Evolutionary conservation across 2,329 filamentous ascomycete species (phyloP).

Genomic region (Karstenula rhodostoma): DNA sequence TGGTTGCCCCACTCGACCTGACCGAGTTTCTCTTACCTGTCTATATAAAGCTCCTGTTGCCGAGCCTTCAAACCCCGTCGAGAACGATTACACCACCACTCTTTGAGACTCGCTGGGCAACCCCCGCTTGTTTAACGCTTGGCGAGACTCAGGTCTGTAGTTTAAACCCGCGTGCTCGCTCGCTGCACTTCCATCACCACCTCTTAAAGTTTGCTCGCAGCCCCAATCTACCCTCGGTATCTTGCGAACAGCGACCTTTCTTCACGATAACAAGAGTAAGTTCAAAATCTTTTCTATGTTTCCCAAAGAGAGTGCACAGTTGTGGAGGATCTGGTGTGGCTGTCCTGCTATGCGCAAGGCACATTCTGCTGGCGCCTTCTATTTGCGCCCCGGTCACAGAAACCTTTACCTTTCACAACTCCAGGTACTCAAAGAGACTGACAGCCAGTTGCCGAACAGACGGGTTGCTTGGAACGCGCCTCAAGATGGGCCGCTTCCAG

Average conservation of each 20-base stretch:
- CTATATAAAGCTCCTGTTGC: not conserved
- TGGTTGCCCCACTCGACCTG: not conserved
- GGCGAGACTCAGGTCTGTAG: not conserved
- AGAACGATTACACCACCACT: not conserved
- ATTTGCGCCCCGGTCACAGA: not conserved
- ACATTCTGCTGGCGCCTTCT: not conserved
- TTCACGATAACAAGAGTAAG: not conserved
- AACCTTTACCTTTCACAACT: not conserved
- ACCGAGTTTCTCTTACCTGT: conserved; percentile 7
- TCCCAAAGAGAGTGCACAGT: not conserved
- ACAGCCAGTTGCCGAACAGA: not conserved
- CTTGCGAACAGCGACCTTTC: not conserved
- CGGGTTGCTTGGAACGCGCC: not conserved
- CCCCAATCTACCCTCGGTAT: not conserved
- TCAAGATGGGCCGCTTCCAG: conserved; percentile 41
- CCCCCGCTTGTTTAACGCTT: not conserved
- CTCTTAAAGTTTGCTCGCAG: not conserved
- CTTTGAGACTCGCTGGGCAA: not conserved
- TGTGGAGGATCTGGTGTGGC: not conserved
- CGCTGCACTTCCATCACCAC: not conserved
- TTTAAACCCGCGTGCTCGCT: not conserved
- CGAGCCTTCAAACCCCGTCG: not conserved
- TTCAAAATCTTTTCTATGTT: not conserved
- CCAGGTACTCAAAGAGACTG: not conserved
- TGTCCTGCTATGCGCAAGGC: not conserved